A percentile compares a stretch with the other conserved stretches of the same genome.
Conservation (phyloP, 164 flowering plant species). For the Macadamia integrifolia region DNA sequence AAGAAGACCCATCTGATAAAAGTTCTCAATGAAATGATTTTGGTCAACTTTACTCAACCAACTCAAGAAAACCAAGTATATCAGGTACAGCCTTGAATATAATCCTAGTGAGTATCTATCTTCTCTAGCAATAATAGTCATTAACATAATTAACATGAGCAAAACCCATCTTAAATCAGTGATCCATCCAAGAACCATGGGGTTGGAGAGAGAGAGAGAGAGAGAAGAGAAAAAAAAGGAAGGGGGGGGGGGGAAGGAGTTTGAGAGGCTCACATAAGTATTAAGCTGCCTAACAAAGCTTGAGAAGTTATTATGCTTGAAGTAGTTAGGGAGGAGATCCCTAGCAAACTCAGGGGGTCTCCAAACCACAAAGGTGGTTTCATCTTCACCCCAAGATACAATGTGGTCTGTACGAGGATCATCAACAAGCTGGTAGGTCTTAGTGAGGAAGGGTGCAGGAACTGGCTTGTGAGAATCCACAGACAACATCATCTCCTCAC, state of each 20-base stretch:
- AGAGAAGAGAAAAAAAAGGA: background rate
- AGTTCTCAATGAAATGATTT: background rate
- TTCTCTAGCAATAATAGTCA: background rate
- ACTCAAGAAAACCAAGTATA: background rate
- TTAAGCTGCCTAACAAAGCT: slow-evolving; percentile 66
- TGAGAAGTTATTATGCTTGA: slow-evolving; percentile 68
- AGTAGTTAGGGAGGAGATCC: slow-evolving; percentile 50
- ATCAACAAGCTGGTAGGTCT: slow-evolving; percentile 55
- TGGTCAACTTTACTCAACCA: background rate
- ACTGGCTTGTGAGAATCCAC: slow-evolving; percentile 36
- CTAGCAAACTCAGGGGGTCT: slow-evolving; percentile 51
- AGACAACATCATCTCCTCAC: slow-evolving; percentile 33
- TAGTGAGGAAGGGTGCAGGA: slow-evolving; percentile 52
- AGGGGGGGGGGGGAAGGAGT: background rate
- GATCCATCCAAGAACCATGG: background rate
- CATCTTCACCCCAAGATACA: slow-evolving; percentile 53
- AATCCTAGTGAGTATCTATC: background rate
- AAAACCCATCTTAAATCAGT: background rate
- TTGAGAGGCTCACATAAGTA: slow-evolving; percentile 36
- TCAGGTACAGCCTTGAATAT: background rate
- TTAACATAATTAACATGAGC: too few species aligned
- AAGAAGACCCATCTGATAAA: background rate
- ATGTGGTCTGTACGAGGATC: slow-evolving; percentile 45
- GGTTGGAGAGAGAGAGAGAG: background rate
- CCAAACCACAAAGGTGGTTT: slow-evolving; percentile 54